phyloP scores from a whole-genome alignment of 108 stramenopile genomes.

The Pseudonitzschia multiseries region DNA sequence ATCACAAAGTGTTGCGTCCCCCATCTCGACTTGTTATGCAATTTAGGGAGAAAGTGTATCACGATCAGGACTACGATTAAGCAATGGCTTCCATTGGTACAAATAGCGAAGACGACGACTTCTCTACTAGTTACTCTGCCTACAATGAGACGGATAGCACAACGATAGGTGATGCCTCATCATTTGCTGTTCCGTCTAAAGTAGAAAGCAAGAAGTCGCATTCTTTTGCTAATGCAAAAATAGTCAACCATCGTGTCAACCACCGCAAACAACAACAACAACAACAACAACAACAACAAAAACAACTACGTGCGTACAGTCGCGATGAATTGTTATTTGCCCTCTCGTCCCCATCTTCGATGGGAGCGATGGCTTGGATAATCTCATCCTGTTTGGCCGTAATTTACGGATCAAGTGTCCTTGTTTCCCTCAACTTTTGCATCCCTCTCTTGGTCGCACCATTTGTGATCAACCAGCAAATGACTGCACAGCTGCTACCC shows the following conservation, averaged over 20 bases:
- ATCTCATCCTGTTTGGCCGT: constrained; percentile 26
- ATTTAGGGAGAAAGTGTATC: background rate
- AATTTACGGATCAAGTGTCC: constrained; percentile 28
- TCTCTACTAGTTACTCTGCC: constrained; percentile 1
- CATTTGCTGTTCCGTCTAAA: constrained; percentile 15
- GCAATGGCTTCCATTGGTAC: background rate
- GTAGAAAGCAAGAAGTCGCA: constrained; percentile 11
- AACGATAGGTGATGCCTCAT: background rate
- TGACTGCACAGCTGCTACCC: background rate
- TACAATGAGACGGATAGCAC: background rate
- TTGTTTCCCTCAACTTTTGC: constrained; percentile 32
- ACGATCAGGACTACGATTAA: background rate
- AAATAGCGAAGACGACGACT: constrained; percentile 8
- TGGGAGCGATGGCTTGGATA: constrained; percentile 24
- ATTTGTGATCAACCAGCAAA: constrained; percentile 29
- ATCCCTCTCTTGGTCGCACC: constrained; percentile 39
- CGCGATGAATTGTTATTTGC: constrained; percentile 8
- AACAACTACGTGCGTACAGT: constrained; percentile 3
- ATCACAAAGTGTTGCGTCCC: too few species aligned
- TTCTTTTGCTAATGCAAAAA: constrained; percentile 20
- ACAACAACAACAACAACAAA: too few species aligned
- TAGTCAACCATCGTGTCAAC: background rate
- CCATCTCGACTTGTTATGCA: background rate
- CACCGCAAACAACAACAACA: background rate
- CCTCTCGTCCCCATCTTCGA: constrained; percentile 8